Conservation (phyloP, 2,329 filamentous ascomycete species). For the Aspergillus fijiensis region DNA sequence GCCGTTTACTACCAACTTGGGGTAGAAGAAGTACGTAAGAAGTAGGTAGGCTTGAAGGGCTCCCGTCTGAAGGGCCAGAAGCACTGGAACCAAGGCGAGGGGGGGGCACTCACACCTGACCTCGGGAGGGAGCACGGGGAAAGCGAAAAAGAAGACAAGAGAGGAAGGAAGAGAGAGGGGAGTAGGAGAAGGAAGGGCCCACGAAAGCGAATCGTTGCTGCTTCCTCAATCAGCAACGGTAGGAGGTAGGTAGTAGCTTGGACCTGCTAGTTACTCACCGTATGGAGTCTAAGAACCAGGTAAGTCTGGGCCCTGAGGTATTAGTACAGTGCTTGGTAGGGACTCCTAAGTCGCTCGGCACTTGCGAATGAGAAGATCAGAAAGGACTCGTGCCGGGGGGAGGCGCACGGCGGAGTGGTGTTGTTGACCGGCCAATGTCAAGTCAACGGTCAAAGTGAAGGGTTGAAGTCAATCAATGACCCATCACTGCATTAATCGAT, state of each 20-base stretch:
- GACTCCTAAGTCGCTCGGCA: not conserved
- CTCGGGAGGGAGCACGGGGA: conserved; percentile 2
- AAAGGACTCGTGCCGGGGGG: conserved; percentile 1
- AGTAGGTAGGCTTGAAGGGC: not conserved
- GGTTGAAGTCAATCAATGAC: not conserved
- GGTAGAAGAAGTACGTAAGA: not conserved
- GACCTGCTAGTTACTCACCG: not conserved
- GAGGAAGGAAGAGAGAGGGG: not conserved
- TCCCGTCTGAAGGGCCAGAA: not conserved
- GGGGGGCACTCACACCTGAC: not conserved
- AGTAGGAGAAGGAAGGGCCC: no score
- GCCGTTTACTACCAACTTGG: no score
- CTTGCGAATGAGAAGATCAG: conserved; percentile 1
- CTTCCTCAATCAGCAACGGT: not conserved
- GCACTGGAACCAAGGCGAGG: conserved; percentile 1
- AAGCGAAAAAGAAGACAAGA: conserved; percentile 1
- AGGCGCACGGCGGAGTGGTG: no score
- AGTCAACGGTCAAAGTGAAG: conserved; percentile 1
- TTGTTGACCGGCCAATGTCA: not conserved
- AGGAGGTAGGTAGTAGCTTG: no score
- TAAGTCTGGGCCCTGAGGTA: not conserved
- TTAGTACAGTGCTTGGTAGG: not conserved
- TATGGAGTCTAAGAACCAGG: not conserved
- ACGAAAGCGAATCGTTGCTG: not conserved
- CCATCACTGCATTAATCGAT: not conserved